These are phyloP conservation scores for Mortierella sp. DNA, from an alignment of 371 early-diverging fungal species.

Conservation along the genomic window DNA sequence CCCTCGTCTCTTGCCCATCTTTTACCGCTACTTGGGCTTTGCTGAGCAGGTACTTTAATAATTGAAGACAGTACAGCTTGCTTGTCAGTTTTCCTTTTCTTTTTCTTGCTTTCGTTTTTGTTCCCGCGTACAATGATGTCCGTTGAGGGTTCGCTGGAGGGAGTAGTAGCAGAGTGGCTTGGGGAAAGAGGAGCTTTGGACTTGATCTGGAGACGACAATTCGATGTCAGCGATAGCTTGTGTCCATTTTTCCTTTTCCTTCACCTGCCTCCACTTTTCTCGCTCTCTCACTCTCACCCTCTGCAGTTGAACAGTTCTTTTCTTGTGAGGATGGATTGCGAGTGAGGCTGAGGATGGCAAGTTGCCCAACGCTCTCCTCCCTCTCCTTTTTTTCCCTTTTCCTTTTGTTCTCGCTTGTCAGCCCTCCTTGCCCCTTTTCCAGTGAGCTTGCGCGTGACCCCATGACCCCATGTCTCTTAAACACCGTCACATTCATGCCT, in stretches of 20 bases:
- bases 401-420: not conserved
- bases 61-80: not conserved
- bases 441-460: not conserved
- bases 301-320: not conserved
- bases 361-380: constrained; percentile 8
- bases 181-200: not conserved
- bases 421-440: not conserved
- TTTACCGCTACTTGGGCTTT: constrained; percentile 40
- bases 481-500: constrained; percentile 2
- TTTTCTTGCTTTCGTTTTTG: not conserved
- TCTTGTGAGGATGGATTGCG: not conserved
- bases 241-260: not conserved
- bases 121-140: not conserved
- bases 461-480: not conserved
- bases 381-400: not conserved
- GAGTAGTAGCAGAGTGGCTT: not conserved
- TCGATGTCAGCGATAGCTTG: not conserved
- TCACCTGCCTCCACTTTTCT: not conserved
- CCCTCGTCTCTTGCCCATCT: constrained; percentile 41
- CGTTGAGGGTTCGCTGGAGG: not conserved
- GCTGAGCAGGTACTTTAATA: constrained; percentile 36
- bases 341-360: not conserved
- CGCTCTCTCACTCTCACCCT: not conserved
- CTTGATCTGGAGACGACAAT: not conserved
- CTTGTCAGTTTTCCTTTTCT: not conserved